Conservation (phyloP, 179 eudicot species). For the Spinacia oleracea region DNA sequence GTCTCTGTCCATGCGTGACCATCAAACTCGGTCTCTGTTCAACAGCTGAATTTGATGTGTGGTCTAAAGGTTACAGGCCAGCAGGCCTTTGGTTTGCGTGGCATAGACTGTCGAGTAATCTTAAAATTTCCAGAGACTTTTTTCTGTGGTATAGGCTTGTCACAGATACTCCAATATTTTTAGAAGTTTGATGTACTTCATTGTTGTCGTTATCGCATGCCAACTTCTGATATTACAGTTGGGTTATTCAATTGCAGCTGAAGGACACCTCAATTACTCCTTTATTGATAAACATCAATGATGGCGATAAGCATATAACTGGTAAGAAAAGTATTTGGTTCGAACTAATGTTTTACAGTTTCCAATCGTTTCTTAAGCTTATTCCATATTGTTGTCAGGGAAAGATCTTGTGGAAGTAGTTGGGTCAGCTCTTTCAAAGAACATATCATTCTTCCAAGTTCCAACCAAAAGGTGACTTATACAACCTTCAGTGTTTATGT, state of each 20-base stretch:
- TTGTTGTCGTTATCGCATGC: background rate
- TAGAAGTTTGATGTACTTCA: background rate
- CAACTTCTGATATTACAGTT: background rate
- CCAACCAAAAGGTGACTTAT: constrained; percentile 8
- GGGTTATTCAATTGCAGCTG: background rate
- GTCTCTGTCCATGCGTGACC: background rate
- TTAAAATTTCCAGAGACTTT: background rate
- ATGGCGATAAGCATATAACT: background rate
- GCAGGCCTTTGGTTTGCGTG: background rate
- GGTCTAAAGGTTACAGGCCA: background rate
- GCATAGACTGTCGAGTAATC: background rate
- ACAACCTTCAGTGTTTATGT: background rate
- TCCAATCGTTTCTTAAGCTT: background rate
- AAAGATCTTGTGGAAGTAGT: constrained; percentile 11
- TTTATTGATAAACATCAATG: constrained; percentile 6
- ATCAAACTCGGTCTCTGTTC: background rate
- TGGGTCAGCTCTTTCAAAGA: constrained; percentile 1
- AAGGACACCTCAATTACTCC: constrained; percentile 1
- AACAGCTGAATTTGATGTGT: background rate
- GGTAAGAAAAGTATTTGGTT: background rate
- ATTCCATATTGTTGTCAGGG: background rate
- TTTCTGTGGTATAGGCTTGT: background rate
- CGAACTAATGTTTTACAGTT: background rate
- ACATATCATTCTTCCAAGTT: constrained; percentile 12
- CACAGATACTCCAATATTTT: background rate